Base-by-base conservation (phyloP, 305 asterid genomes). In the Fraxinus paxiana region DNA sequence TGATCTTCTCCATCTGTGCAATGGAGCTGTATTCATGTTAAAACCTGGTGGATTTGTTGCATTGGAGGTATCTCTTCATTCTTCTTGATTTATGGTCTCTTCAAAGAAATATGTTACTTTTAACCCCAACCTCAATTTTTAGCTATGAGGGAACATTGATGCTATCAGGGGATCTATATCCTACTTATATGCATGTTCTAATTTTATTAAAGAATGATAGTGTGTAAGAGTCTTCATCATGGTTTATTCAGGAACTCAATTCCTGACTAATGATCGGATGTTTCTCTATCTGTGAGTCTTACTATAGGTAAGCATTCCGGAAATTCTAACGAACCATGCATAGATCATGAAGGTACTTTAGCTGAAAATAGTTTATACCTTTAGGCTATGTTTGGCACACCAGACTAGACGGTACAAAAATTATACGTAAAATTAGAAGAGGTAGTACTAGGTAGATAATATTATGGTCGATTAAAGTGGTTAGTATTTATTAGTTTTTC, bases 31-130 rank as follows among this genome's bases (percentile, higher is more conserved):
- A 85, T 85, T 89, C 0, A 80, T 92, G 90, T 86, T 95, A 81
- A 91, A 85, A 82, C 90, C 92, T 67, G 93, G 94, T 75, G 97
- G 96, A 78, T 93, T 93, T 88, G 91, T 95, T 31, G 94, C 95
- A 24, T 89, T 95, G 80, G 98, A 95, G 98, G 98, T 95, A 87
- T 70, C 22, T 82, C 48, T 38, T 69, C 63, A 28, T 74, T 22
- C 54, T 69, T 80, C 76, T 56, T 54, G 76, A 54, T 54, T 67
- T 54, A 22, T 65, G 73, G 73, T 65, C 6, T 65, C 37, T 4
- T 65, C 37, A 12, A 22, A 24, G 17, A 65, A 65, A 26, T 12
- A 1, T 26, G 33, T 65, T 54, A 54, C 63, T 54, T 54, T 54
- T 17, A 54, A 0, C 37, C 35, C 18, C 17, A 12, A 24, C 35